Evolutionary conservation across 208 protist genomes (phyloP).

Genomic region (Crithidia brevicula): DNA sequence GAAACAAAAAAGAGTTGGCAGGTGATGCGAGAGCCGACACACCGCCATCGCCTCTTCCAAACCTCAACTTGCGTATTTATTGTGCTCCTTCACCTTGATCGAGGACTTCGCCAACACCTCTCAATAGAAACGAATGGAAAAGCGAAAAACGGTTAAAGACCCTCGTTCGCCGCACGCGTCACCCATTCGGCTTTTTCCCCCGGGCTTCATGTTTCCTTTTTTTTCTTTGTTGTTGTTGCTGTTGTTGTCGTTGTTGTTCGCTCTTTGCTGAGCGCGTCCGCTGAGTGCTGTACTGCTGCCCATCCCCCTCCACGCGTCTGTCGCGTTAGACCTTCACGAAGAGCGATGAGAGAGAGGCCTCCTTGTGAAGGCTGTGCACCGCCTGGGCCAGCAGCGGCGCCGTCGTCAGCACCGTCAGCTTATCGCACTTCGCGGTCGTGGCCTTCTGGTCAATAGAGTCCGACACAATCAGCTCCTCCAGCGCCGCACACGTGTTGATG

Average conservation of each 20-base stretch:
- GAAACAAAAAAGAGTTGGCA: no score
- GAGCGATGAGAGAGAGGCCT: constrained; percentile 80
- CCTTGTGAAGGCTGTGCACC: constrained; percentile 85
- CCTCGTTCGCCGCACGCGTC: no score
- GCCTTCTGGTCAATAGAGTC: constrained; percentile 87
- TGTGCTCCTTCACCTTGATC: no score
- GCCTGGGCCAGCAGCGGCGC: constrained; percentile 89
- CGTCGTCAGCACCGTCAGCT: constrained; percentile 89
- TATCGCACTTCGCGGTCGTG: constrained; percentile 73
- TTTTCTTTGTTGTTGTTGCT: neutral
- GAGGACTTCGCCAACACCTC: no score
- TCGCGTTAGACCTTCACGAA: constrained; percentile 56
- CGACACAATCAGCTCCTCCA: constrained; percentile 94
- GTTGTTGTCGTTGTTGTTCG: neutral
- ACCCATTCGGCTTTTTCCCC: no score
- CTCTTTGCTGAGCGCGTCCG: no score
- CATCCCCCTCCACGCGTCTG: neutral
- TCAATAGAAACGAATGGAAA: no score
- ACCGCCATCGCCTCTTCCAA: no score
- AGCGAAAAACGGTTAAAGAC: no score
- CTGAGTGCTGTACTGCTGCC: no score
- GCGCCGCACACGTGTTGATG: constrained; percentile 85
- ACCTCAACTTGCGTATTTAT: no score
- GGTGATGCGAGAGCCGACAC: no score
- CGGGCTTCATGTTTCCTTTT: neutral